Evolutionary conservation across 2,329 filamentous ascomycete species (phyloP).

Genomic region (Sclerotinia trifoliorum): DNA sequence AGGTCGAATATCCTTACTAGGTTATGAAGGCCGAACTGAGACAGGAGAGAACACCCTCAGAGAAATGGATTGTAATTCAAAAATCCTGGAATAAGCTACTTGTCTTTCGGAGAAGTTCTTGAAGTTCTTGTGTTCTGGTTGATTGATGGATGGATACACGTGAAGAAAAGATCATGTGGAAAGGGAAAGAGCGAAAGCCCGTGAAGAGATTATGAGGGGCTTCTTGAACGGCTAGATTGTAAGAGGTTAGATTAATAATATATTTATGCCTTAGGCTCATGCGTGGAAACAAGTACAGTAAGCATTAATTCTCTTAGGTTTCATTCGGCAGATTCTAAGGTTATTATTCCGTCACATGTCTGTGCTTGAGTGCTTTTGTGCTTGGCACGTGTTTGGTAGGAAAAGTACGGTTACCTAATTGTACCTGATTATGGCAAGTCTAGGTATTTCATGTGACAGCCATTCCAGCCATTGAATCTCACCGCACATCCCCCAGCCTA

Average conservation of each 20-base stretch:
- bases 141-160: constrained; percentile 4
- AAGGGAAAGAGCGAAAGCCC: constrained; percentile 5
- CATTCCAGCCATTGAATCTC: no score
- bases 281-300: background rate
- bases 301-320: no score
- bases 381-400: no score
- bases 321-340: no score
- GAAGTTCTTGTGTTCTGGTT: background rate
- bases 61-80: background rate
- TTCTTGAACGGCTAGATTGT: background rate
- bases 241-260: background rate
- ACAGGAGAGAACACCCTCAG: constrained; percentile 8
- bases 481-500: no score
- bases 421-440: no score
- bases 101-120: background rate
- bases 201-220: constrained; percentile 14
- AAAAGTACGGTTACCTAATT: no score
- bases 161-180: constrained; percentile 12
- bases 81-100: background rate
- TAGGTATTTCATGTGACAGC: no score
- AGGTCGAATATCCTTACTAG: background rate
- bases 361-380: background rate
- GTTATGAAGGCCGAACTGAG: background rate
- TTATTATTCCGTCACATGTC: background rate
- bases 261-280: background rate